Conservation (phyloP, 1,284 basidiomycete genomes). For the Heterobasidion occidentale region DNA sequence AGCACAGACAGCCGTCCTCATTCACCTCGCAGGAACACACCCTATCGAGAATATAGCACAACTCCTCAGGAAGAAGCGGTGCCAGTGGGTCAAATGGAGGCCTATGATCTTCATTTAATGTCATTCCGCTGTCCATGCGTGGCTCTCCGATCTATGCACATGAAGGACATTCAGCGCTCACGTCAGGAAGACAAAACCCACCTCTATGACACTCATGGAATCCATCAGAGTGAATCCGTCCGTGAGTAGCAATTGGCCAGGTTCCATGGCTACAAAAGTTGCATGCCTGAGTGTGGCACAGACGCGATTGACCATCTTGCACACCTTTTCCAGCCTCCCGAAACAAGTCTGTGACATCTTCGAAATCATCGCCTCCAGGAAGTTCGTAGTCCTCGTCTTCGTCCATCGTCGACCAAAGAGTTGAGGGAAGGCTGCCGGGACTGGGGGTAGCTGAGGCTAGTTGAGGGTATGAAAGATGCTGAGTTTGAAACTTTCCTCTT, state of each 20-base stretch:
- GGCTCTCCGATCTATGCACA: slow-evolving; percentile 76
- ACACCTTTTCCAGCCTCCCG: slow-evolving; percentile 48
- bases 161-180: slow-evolving; percentile 5
- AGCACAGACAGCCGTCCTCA: slow-evolving; percentile 6
- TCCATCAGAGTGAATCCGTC: slow-evolving; percentile 71
- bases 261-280: slow-evolving; percentile 47
- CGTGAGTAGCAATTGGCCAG: slow-evolving; percentile 60
- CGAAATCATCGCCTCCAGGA: slow-evolving; percentile 49
- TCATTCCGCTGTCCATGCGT: slow-evolving; percentile 79
- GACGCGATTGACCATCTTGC: slow-evolving; percentile 9
- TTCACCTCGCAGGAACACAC: slow-evolving; percentile 75
- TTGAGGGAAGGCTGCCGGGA: not conserved
- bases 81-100: slow-evolving; percentile 59
- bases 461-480: not conserved
- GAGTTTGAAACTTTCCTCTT: slow-evolving; percentile 2
- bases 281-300: not conserved
- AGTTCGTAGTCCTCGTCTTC: slow-evolving; percentile 13
- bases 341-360: slow-evolving; percentile 55
- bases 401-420: not conserved
- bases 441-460: not conserved
- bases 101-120: slow-evolving; percentile 33
- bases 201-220: slow-evolving; percentile 87
- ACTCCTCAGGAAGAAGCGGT: slow-evolving; percentile 62
- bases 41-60: slow-evolving; percentile 85
- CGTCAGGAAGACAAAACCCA: slow-evolving; percentile 21